phyloP scores from a whole-genome alignment of 805 yeast genomes.

The Starmerella bacillaris region DNA sequence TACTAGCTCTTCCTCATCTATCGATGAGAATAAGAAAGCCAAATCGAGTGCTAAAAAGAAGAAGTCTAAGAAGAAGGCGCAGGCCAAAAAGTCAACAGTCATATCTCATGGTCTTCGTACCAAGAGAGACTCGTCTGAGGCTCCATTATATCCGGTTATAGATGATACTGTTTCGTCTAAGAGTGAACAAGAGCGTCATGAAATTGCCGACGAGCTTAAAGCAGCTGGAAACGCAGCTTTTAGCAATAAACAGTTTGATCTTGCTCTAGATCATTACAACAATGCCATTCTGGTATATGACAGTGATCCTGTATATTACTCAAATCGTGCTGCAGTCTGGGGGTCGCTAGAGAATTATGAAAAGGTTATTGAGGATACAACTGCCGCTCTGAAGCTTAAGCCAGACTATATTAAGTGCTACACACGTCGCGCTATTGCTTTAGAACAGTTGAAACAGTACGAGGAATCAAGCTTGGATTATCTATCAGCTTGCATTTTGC shows the following conservation, averaged over 20 bases:
- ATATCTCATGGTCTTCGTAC: conserved; percentile 18
- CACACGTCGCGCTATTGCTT: conserved; percentile 82
- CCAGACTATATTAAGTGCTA: conserved; percentile 86
- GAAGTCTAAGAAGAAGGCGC: conserved; percentile 27
- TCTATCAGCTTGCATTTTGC: conserved; percentile 72
- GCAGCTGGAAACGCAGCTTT: conserved; percentile 75
- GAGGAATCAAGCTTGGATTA: conserved; percentile 80
- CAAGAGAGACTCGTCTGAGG: conserved; percentile 13
- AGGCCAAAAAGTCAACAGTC: conserved; percentile 15
- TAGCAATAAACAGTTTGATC: conserved; percentile 46
- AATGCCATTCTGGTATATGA: conserved; percentile 56
- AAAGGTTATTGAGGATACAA: conserved; percentile 73
- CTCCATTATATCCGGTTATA: conserved; percentile 24
- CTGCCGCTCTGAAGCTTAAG: conserved; percentile 65
- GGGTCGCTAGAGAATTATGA: conserved; percentile 64
- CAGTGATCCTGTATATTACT: conserved; percentile 70
- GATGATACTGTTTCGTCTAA: conserved; percentile 16
- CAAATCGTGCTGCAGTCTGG: conserved; percentile 93
- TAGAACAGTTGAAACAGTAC: conserved; percentile 61
- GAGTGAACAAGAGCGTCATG: conserved; percentile 26
- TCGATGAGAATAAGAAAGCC: conserved; percentile 1
- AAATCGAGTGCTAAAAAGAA: conserved; percentile 28
- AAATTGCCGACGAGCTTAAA: conserved; percentile 52
- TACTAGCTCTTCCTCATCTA: conserved; percentile 3
- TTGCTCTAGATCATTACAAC: conserved; percentile 66